phyloP scores from a whole-genome alignment of 805 yeast species.

The Lachancea cidri region DNA sequence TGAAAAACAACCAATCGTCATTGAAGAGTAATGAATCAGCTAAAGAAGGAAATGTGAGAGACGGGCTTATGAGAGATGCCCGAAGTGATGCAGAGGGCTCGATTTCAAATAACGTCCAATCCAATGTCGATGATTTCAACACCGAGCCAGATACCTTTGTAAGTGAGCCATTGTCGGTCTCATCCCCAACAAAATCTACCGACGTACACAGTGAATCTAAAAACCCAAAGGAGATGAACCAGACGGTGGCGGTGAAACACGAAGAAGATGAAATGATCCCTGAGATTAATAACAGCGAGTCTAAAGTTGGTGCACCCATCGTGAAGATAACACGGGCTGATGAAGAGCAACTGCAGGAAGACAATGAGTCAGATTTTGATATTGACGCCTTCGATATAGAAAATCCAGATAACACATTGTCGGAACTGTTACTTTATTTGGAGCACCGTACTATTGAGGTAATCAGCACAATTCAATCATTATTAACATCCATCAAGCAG shows the following conservation, averaged over 20 bases:
- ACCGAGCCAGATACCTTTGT: background rate
- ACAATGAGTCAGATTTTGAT: slow-evolving; percentile 44
- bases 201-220: slow-evolving; percentile 1
- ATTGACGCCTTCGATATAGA: slow-evolving; percentile 73
- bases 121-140: background rate
- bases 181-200: background rate
- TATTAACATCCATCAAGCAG: slow-evolving; percentile 69
- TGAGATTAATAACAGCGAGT: background rate
- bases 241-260: too few relatives aligned
- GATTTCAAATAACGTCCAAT: background rate
- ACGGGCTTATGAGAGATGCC: too few relatives aligned
- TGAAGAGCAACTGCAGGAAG: slow-evolving; percentile 2
- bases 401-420: slow-evolving; percentile 83
- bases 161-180: background rate
- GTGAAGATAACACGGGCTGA: slow-evolving; percentile 9
- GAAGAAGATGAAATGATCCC: slow-evolving; percentile 1
- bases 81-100: too few relatives aligned
- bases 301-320: background rate
- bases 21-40: background rate
- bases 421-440: slow-evolving; percentile 74
- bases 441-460: slow-evolving; percentile 94
- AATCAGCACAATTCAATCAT: slow-evolving; percentile 79
- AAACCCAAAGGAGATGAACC: too few relatives aligned
- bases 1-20: slow-evolving; percentile 7
- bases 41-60: background rate